Percentiles rank a stretch among this genome's conserved stretches.
Evolutionary conservation across 768 basidiomycete species (phyloP).

Genomic region (Crepidotus variabilis): DNA sequence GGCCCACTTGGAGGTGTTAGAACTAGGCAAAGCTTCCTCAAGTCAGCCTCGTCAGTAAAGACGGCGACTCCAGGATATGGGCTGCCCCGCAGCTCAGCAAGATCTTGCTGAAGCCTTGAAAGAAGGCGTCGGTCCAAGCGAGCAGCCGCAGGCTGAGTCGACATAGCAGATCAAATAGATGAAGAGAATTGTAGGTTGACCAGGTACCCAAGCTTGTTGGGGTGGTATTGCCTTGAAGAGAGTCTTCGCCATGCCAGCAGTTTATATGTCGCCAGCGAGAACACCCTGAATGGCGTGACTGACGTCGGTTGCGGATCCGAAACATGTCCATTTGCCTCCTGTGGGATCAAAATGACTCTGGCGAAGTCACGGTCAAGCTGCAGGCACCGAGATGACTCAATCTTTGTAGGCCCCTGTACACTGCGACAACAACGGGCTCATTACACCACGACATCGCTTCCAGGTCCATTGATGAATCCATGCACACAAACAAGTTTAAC

Average conservation of each 20-base stretch:
- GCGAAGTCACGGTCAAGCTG: neutral
- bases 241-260: neutral
- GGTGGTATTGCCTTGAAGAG: neutral
- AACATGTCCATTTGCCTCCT: neutral
- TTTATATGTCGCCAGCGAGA: neutral
- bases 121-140: constrained; percentile 20
- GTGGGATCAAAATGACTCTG: neutral
- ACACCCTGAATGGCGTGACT: neutral
- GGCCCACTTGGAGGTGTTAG: constrained; percentile 43
- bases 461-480: too few species aligned
- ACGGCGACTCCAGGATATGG: constrained; percentile 42
- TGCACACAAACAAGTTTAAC: too few species aligned
- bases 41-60: constrained; percentile 37
- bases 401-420: neutral
- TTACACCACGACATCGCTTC: too few species aligned
- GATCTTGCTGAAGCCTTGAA: constrained; percentile 34
- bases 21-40: constrained; percentile 38
- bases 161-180: neutral
- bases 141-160: neutral
- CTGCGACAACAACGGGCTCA: neutral
- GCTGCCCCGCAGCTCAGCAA: constrained; percentile 35
- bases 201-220: neutral
- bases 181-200: neutral
- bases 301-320: neutral
- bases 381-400: neutral